phyloP scores from a whole-genome alignment of 345 rosid species.

The Nephelium lappaceum region DNA sequence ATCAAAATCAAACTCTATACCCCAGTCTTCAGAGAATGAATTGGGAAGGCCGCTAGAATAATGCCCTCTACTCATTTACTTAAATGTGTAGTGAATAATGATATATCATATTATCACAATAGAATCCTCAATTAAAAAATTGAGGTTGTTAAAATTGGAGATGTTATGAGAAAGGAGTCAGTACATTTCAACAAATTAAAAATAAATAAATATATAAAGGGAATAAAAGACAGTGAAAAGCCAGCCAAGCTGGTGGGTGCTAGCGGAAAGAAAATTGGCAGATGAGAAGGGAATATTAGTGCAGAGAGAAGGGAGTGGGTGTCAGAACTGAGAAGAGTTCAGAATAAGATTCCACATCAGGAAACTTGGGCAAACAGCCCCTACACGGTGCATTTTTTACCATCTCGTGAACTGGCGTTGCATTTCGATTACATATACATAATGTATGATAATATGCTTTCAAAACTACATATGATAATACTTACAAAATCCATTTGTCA shows the following conservation, averaged over 20 bases:
- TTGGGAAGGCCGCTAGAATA: constrained; percentile 29
- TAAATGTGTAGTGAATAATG: not conserved
- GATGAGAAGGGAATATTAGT: constrained; percentile 43
- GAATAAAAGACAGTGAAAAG: constrained; percentile 4
- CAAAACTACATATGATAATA: too few species aligned
- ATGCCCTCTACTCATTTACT: not conserved
- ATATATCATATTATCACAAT: not conserved
- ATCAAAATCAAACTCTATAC: not conserved
- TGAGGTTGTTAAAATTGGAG: too few species aligned
- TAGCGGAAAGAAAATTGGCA: constrained; percentile 8
- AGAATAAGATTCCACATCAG: constrained; percentile 47
- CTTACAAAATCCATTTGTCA: not conserved
- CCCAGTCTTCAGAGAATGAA: constrained; percentile 30
- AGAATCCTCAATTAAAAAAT: too few species aligned
- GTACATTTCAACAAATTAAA: not conserved
- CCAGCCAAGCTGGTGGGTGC: constrained; percentile 20
- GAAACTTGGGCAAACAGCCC: constrained; percentile 11
- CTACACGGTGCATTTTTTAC: not conserved
- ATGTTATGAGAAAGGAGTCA: not conserved
- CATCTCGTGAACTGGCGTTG: constrained; percentile 23
- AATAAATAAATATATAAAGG: not conserved
- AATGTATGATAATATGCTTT: too few species aligned
- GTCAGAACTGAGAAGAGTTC: constrained; percentile 35
- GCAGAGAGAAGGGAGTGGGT: constrained; percentile 24
- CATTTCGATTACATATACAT: not conserved